phyloP scores from a whole-genome alignment of 768 basidiomycete species.

The Kwoniella pini region DNA sequence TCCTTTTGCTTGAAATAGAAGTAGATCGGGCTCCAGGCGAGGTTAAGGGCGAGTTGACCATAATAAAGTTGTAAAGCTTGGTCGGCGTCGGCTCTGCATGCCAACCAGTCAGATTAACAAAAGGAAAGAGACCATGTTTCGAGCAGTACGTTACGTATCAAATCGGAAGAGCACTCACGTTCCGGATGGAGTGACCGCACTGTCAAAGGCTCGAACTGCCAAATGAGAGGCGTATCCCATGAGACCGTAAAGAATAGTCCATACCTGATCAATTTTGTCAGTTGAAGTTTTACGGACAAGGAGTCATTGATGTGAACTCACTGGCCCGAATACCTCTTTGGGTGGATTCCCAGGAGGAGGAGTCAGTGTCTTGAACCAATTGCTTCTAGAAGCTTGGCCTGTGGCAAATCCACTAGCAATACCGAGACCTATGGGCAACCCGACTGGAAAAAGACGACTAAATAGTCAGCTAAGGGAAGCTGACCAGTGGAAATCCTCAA shows the following conservation, averaged over 20 bases:
- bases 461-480: background rate
- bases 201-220: slow-evolving; percentile 62
- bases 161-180: slow-evolving; percentile 54
- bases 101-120: background rate
- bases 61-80: slow-evolving; percentile 65
- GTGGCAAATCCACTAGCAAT: slow-evolving; percentile 61
- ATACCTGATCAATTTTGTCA: slow-evolving; percentile 35
- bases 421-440: slow-evolving; percentile 64
- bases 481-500: background rate
- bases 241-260: slow-evolving; percentile 32
- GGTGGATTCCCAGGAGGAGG: slow-evolving; percentile 63
- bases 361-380: slow-evolving; percentile 65
- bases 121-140: background rate
- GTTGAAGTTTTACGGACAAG: no score
- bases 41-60: slow-evolving; percentile 64
- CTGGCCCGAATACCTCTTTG: slow-evolving; percentile 62
- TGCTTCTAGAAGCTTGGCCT: slow-evolving; percentile 58
- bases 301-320: slow-evolving; percentile 60
- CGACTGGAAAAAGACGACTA: slow-evolving; percentile 51
- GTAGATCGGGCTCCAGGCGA: slow-evolving; percentile 68
- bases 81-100: slow-evolving; percentile 57
- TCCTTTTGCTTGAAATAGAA: slow-evolving; percentile 62
- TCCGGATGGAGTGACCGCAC: slow-evolving; percentile 55
- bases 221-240: slow-evolving; percentile 73
- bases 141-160: background rate